phyloP scores from a whole-genome alignment of 2,329 filamentous ascomycete genomes.

The Diaporthe sp. region DNA sequence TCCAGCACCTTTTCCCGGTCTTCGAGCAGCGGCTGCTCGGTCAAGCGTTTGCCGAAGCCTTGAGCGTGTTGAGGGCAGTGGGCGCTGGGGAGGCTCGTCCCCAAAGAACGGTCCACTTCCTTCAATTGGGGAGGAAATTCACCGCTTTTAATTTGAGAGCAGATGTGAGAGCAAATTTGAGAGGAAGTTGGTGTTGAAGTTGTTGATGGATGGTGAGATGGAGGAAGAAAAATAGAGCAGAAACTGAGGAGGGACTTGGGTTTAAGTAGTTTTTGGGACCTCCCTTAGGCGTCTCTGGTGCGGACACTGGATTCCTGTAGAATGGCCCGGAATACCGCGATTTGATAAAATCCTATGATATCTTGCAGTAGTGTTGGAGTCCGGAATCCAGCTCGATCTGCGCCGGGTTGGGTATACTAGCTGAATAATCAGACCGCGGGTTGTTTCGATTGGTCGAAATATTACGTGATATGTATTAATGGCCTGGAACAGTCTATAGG shows the following conservation, averaged over 20 bases:
- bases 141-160: too few relatives aligned
- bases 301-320: not conserved
- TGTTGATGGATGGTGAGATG: not conserved
- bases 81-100: not conserved
- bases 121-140: not conserved
- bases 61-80: not conserved
- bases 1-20: too few relatives aligned
- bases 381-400: too few relatives aligned
- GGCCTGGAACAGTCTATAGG: too few relatives aligned
- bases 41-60: not conserved
- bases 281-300: too few relatives aligned
- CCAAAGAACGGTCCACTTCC: not conserved
- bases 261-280: not conserved
- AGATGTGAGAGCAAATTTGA: not conserved
- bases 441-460: too few relatives aligned
- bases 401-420: too few relatives aligned
- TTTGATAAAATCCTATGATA: not conserved
- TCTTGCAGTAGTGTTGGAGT: too few relatives aligned
- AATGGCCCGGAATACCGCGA: not conserved
- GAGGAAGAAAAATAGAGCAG: not conserved
- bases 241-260: not conserved
- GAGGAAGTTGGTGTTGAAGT: not conserved
- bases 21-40: too few relatives aligned
- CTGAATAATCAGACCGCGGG: too few relatives aligned
- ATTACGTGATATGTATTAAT: too few relatives aligned